Evolutionary conservation across 106 monocot genomes (phyloP), one percentile per base, ranked within the genome.

Genomic region (Phalaenopsis aphrodite): DNA sequence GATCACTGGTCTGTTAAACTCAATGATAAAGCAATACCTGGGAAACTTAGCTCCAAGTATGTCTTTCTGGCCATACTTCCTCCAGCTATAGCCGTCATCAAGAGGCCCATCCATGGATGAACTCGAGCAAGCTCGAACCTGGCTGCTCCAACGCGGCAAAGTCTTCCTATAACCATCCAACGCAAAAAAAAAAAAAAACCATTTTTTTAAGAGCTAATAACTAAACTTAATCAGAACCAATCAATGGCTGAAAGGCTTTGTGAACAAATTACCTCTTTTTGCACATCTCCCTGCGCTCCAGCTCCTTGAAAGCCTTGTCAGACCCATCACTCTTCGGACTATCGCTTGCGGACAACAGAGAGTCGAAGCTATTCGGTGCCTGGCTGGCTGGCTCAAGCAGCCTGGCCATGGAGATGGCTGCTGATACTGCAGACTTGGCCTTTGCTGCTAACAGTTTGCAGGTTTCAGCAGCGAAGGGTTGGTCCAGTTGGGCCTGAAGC

Each of bases 31-130:
- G 30, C 30, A 30, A 30, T 30, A 91, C 91, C 91, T 88, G 2
- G 86, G 91, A 82, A 84, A 78, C 58, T 84, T 88, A 37, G 88
- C 82, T 80, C 84, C 91, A 18, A 91, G 84, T 39, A 88, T 91
- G 15, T 82, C 84, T 12, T 91, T 91, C 76, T 91, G 91, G 6
- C 91, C 91, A 42, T 91, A 91, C 76, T 91, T 91, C 65, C 91
- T 88, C 91, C 91, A 91, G 72, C 84, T 88, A 69, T 88, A 57
- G 46, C 91, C 91, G 75, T 91, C 91, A 58, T 86, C 80, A 17
- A 83, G 2, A 0, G 87, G 79, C n/a, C 72, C 79, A 47, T 81
- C 79, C 21, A 78, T 77, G 55, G 78, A 81, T 14, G 69, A 42
- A 11, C 80, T 80, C 43, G 90, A 18, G 30, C 64, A 24, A 69